Conservation (phyloP, 2,329 filamentous ascomycete genomes). For the Teratosphaeria epicoccoides region DNA sequence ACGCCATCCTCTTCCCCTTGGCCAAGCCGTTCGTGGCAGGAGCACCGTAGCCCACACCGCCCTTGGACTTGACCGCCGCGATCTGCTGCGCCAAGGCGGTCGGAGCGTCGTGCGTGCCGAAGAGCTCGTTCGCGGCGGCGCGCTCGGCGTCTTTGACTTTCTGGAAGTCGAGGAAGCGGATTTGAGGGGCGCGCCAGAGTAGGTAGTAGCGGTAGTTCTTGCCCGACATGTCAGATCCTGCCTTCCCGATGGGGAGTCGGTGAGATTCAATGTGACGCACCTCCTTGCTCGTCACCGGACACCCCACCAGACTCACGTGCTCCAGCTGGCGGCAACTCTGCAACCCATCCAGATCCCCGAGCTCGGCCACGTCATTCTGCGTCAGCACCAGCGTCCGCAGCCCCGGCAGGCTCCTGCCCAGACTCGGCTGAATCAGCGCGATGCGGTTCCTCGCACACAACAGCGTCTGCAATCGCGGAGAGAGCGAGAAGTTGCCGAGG, state of each 20-base stretch:
- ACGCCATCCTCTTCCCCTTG: conserved; percentile 31
- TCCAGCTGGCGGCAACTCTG: conserved; percentile 58
- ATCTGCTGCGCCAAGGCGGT: conserved; percentile 54
- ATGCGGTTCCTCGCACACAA: conserved; percentile 86
- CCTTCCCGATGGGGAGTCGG: neutral
- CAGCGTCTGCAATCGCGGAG: conserved; percentile 75
- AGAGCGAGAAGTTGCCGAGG: conserved; percentile 85
- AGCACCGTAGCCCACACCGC: conserved; percentile 16
- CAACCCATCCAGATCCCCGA: conserved; percentile 80
- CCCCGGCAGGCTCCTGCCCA: conserved; percentile 69
- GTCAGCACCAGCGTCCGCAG: conserved; percentile 73
- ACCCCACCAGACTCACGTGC: conserved; percentile 72
- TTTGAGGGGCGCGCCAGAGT: conserved; percentile 71
- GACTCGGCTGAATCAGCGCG: conserved; percentile 62
- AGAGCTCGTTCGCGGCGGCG: conserved; percentile 63
- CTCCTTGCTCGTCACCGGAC: conserved; percentile 87
- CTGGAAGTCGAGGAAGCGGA: conserved; percentile 84
- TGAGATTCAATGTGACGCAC: conserved; percentile 42
- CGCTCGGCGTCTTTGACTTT: conserved; percentile 87
- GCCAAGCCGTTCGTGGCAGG: conserved; percentile 30
- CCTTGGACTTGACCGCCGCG: conserved; percentile 68
- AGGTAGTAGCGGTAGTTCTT: conserved; percentile 93
- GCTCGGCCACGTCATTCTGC: conserved; percentile 69
- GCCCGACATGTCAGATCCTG: conserved; percentile 3
- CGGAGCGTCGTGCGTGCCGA: conserved; percentile 63